Evolutionary conservation across 805 yeast genomes (phyloP), one percentile per base, ranked within the genome.

Genomic region (Pachysolen tannophilus): DNA sequence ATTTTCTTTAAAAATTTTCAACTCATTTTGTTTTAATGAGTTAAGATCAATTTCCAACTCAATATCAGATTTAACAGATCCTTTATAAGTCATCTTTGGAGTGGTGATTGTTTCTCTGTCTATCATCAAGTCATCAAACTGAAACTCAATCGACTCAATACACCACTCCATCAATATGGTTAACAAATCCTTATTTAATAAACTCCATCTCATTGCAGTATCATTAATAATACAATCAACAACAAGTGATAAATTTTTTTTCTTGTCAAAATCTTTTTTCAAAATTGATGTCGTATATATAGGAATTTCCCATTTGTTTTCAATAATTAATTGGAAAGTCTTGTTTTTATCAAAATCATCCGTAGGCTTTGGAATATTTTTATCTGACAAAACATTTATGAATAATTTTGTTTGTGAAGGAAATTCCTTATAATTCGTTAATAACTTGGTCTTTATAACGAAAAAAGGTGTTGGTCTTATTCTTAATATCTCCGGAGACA

Each of bases 301-400:
- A 1, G 96, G 96, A 2, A 86, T 79, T 40, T 82, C 87, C 95
- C 95, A 87, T 48, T 80, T 66, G 47, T 78, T 78, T 25, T 73
- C 75, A 56, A 78, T 72, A 16, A 82, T 78, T 33, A 75, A 54
- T 1, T 80, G 77, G 46, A 77, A 77, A 2, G 84, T 75, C 3
- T 61, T 53, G 26, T 61, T 67, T 3, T 86, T 77, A 25, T 69
- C 66, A 47, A 79, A 82, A 2, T 55, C 54, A 17, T 43, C 40
- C 2, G 47, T 41, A 0, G 95, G 94, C 18, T 61, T 48, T 4
- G 94, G 94, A 0, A 86, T 78, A 19, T 69, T 63, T 2, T 57
- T 49, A 46, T 79, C 78, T 16, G 78, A 72, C 50, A 95, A 83
- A 0, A 87, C 62, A 53, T 88, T 88, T 32, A 88, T 65, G 52